Base-by-base conservation (phyloP, 495 filamentous ascomycete species). In the Echria macrotheca region DNA sequence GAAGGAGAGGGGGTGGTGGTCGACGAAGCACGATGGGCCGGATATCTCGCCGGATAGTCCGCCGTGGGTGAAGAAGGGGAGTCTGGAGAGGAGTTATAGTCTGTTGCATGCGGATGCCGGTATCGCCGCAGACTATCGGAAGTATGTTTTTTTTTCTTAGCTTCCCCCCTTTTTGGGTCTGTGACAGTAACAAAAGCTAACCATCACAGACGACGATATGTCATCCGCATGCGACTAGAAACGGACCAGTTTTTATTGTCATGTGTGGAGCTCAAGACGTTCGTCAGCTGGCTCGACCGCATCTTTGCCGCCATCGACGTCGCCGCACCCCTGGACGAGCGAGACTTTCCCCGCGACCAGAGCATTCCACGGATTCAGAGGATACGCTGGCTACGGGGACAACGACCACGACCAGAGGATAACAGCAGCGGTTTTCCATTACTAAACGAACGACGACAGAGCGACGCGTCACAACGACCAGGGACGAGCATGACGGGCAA, bases 21-120 rank as follows among this genome's bases (percentile, higher is more conserved):
- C 62, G 29, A 63, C 55, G 11, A 56, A 56, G 19, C 44, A 54
- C 9, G 59, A 56, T 23, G 65, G 62, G 12, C 60, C 63, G 2
- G 60, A 65, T 29, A 57, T 66, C 38, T 62, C 50, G 29, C 61
- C 67, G 14, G 72, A 77, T 52, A 65, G 60, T 38, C 70, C 72
- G 18, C 61, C 65, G 21, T 70, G 68, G 60, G 60, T 68, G 12
- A 68, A 64, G 50, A 63, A 55, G 48, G 72, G 75, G 10, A 55
- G 58, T 26, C 54, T 84, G 25, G 59, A 83, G 31, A 71, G 64
- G 56, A 74, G 67, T 39, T 85, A 82, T 58, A 78, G 76, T 24
- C 68, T 86, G 19, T 76, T 84, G 40, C 72, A 84, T 54, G 83
- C 81, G 24, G 82, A 86, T 59, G 75, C 80, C 29, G 82, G 82